Evolutionary conservation across 2,329 filamentous ascomycete genomes (phyloP), one percentile per base, ranked within the genome.

Genomic region (Beauveria sp.): DNA sequence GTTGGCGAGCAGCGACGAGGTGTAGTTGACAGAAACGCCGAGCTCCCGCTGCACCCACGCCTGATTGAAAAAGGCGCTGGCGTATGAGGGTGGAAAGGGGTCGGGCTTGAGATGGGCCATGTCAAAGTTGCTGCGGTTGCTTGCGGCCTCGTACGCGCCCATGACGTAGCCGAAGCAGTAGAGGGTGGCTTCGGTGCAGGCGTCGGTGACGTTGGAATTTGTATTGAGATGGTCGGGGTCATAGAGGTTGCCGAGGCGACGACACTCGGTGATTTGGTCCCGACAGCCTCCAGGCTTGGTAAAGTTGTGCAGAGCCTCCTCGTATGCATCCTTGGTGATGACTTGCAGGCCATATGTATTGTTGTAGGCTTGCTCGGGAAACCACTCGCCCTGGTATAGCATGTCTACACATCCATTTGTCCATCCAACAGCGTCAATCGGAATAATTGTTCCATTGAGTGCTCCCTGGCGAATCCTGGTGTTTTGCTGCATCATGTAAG

Each of bases 321-420:
- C 58, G n/a, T 70, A 70, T 1, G 61, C 54, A 0, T 78, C 78
- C 4, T 80, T 74, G 28, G 78, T 76, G 65, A 88, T 82, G 0
- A 80, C 74, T 63, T 81, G 67, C 45, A 90, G 77, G 5, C 79
- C 83, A 67, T 88, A 91, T 0, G 85, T 85, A 67, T 88, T 89
- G 69, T 85, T 84, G 62, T 79, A 76, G 0, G 81, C 81, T 67
- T 84, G 85, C 2, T 72, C 68, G 0, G 82, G 77, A 63, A 80
- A 85, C 63, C 73, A 81, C 2, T 79, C 78, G 2, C 75, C 76
- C 72, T 89, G 83, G 1, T 85, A 76, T 5, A 84, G 69, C 57
- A 81, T 76, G 67, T 91, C 88, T 22, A 90, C 75, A 60, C 85
- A 81, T 3, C 86, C 87, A 69, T 90, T 88, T 54, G 88, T 76